These are phyloP conservation scores for Debaryomyces sp. DNA, from an alignment of 1,139 yeast species.

Conservation along the genomic window DNA sequence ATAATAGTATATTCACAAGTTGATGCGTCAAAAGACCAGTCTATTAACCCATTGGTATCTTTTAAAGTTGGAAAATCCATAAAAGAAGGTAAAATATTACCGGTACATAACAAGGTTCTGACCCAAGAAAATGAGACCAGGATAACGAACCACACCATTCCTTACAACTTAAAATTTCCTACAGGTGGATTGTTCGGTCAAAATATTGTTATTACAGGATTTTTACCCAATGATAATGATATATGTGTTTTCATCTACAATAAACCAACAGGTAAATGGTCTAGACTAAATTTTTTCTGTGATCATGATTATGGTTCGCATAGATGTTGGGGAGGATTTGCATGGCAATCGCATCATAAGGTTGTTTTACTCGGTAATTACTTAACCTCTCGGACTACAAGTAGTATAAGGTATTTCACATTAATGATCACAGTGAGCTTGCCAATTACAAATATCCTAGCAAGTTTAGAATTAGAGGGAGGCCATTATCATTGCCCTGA, in stretches of 20 bases:
- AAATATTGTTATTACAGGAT: conserved; percentile 63
- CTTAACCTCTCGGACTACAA: conserved; percentile 49
- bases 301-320: conserved; percentile 59
- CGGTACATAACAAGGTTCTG: conserved; percentile 22
- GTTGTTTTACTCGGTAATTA: conserved; percentile 58
- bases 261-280: conserved; percentile 66
- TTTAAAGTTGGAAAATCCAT: conserved; percentile 39
- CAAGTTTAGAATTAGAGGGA: conserved; percentile 45
- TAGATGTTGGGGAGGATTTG: conserved; percentile 66
- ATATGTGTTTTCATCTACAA: conserved; percentile 63
- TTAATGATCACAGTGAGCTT: conserved; percentile 60
- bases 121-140: neutral
- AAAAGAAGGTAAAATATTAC: conserved; percentile 35
- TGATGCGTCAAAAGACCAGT: conserved; percentile 17
- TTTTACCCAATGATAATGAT: conserved; percentile 52
- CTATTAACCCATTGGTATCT: conserved; percentile 36
- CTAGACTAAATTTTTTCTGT: conserved; percentile 59
- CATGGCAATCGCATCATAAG: conserved; percentile 78
- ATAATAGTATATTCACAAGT: conserved; percentile 43
- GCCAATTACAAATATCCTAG: conserved; percentile 64
- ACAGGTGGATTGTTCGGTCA: conserved; percentile 67
- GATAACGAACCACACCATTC: conserved; percentile 24
- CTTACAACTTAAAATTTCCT: conserved; percentile 53
- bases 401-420: conserved; percentile 62
- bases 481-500: conserved; percentile 24